Evolutionary conservation across 1,284 basidiomycete species (phyloP), one percentile per base, ranked within the genome.

Genomic region (Pascua guehoae): DNA sequence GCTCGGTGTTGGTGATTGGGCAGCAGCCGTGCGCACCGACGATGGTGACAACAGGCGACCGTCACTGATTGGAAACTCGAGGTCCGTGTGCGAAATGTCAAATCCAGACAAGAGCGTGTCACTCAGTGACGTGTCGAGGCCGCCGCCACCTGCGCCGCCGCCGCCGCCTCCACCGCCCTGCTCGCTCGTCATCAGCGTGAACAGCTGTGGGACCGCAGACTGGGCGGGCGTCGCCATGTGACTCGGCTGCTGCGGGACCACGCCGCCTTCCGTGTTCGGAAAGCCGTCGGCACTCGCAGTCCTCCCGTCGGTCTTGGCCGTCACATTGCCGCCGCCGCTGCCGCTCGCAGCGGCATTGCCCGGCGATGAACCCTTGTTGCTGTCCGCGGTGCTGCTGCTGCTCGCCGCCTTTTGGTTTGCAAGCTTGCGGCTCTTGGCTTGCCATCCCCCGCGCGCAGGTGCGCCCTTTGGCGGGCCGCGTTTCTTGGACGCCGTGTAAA

Each of bases 391-490:
- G 7, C 41, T 49, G 39, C 17, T 32, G 24, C 24, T 32, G 24
- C 24, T 32, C 24, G 24, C 24, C 24, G 24, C 24, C 24, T 32
- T 32, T 32, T 32, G 24, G 24, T 32, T 32, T 3, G 12, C 40
- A 11, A 36, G 42, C 2, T 36, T 32, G 24, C 50, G 42, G 5
- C 50, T 42, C 17, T 51, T 51, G 11, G 50, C 24, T 7, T 32
- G 24, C 24, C 0, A 43, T 0, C 60, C 60, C 1, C 60, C 60
- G 0, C 60, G 48, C 0, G 60, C 54, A 3, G 60, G 60, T 12
- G 54, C 58, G 15, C 60, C 60, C 38, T 62, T 62, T 39, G 60
- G 60, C 1, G 60, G 60, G 0, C 60, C 60, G 8, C 60, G 51
- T 40, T 62, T 62, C 49, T 58, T 58, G 4, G 54, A 46, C 1